These are phyloP conservation scores for Ramularia endophylla DNA, from an alignment of 2,329 filamentous ascomycete species.

Conservation along the genomic window DNA sequence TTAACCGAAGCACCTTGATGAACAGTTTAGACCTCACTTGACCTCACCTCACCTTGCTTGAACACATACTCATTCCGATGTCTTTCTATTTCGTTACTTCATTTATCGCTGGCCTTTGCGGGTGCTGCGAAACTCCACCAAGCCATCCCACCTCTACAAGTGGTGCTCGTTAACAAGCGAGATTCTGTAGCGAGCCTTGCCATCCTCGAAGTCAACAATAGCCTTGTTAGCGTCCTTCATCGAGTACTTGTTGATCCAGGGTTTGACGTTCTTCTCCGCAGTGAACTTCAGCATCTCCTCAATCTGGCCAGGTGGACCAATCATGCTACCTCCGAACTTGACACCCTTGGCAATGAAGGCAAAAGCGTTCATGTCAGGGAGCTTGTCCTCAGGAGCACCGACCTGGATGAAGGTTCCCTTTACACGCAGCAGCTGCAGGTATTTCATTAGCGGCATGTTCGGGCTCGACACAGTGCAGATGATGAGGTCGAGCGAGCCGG, in stretches of 20 bases:
- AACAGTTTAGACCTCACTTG: no score
- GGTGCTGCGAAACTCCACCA: no score
- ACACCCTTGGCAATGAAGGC: slow-evolving; percentile 51
- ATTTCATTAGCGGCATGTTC: slow-evolving; percentile 59
- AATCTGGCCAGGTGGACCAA: slow-evolving; percentile 52
- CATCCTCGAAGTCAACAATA: slow-evolving; percentile 51
- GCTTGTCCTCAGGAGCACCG: slow-evolving; percentile 57
- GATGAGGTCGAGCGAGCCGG: slow-evolving; percentile 51
- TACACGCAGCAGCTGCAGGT: slow-evolving; percentile 53
- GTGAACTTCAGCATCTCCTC: slow-evolving; percentile 56
- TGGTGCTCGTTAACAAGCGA: slow-evolving; percentile 23
- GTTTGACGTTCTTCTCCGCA: slow-evolving; percentile 51
- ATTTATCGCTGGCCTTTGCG: no score
- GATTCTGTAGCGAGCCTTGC: slow-evolving; percentile 44
- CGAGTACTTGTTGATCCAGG: slow-evolving; percentile 56
- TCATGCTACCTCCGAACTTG: slow-evolving; percentile 39
- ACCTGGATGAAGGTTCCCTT: slow-evolving; percentile 60
- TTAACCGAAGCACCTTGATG: no score
- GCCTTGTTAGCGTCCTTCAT: slow-evolving; percentile 55
- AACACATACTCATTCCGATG: no score
- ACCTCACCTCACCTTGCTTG: no score
- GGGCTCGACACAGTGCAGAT: slow-evolving; percentile 52
- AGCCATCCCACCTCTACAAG: no score
- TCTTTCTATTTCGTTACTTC: no score
- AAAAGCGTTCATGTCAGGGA: slow-evolving; percentile 53